Conservation (phyloP, 2,329 filamentous ascomycete genomes). For the Zasmidium angulare region DNA sequence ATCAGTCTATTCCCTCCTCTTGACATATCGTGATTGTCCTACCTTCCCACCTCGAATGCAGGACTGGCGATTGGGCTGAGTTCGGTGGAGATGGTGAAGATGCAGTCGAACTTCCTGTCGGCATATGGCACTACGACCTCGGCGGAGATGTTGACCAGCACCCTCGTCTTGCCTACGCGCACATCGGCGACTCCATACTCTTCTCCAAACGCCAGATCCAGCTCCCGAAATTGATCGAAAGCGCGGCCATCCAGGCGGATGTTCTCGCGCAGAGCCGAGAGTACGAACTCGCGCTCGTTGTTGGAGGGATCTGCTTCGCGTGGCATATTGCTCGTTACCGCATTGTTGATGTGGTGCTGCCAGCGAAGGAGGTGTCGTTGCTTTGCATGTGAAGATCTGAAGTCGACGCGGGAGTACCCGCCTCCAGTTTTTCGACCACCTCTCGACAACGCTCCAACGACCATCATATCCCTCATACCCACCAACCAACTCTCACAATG, state of each 20-base stretch:
- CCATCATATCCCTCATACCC: not conserved
- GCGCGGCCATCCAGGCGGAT: constrained; percentile 80
- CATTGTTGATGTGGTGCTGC: not conserved
- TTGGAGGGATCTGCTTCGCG: constrained; percentile 87
- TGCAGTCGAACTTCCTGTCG: constrained; percentile 90
- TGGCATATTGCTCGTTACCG: constrained; percentile 63
- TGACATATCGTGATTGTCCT: constrained; percentile 36
- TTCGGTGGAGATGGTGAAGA: constrained; percentile 90
- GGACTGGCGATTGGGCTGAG: constrained; percentile 90
- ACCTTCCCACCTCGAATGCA: constrained; percentile 80
- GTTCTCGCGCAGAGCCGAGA: constrained; percentile 76
- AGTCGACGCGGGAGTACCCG: not conserved
- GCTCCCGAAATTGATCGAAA: constrained; percentile 74
- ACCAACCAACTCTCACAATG: constrained; percentile 38
- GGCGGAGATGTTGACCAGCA: constrained; percentile 81
- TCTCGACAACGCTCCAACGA: not conserved
- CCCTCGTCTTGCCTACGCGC: constrained; percentile 83
- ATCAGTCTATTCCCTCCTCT: constrained; percentile 56
- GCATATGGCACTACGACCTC: constrained; percentile 82
- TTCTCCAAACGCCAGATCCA: constrained; percentile 80
- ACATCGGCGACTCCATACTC: constrained; percentile 90
- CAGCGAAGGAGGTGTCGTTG: not conserved
- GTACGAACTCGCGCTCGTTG: constrained; percentile 83
- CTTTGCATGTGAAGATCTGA: constrained; percentile 2
- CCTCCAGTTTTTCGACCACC: not conserved